These are phyloP conservation scores for Achlya hypogyna DNA, from an alignment of 352 stramenopile genomes.

Conservation along the genomic window DNA sequence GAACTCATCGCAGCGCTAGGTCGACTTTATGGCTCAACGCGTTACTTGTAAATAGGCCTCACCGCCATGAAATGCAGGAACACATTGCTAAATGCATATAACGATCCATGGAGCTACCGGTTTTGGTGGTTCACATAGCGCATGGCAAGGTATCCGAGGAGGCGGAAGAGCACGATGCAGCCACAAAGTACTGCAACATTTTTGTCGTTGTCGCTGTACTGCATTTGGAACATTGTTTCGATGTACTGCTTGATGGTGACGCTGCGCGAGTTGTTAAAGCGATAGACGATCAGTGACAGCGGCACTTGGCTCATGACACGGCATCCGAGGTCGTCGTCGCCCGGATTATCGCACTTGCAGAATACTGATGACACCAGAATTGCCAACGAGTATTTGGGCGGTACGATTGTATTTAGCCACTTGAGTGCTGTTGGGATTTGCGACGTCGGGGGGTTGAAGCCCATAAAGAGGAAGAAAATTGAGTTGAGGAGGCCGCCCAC, in stretches of 20 bases:
- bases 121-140: slow-evolving; percentile 56
- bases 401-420: slow-evolving; percentile 49
- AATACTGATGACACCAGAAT: slow-evolving; percentile 36
- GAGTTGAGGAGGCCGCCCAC: slow-evolving; percentile 44
- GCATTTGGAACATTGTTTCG: slow-evolving; percentile 5
- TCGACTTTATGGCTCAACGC: too few species aligned
- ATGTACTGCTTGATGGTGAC: slow-evolving; percentile 5
- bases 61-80: too few species aligned
- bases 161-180: slow-evolving; percentile 33
- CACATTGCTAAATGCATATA: too few species aligned
- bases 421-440: slow-evolving; percentile 41
- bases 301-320: slow-evolving; percentile 42
- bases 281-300: slow-evolving; percentile 20
- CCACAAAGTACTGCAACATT: neutral
- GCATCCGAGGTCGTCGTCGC: slow-evolving; percentile 32
- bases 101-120: slow-evolving; percentile 27
- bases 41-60: too few species aligned
- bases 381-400: slow-evolving; percentile 29
- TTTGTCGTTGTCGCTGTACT: neutral
- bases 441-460: slow-evolving; percentile 52
- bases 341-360: slow-evolving; percentile 23
- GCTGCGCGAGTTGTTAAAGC: neutral
- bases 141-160: slow-evolving; percentile 37
- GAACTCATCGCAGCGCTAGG: too few species aligned
- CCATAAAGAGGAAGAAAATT: slow-evolving; percentile 70